Evolutionary conservation across 352 stramenopile species (phyloP).

Genomic region (Globisporangium heterothallicum): DNA sequence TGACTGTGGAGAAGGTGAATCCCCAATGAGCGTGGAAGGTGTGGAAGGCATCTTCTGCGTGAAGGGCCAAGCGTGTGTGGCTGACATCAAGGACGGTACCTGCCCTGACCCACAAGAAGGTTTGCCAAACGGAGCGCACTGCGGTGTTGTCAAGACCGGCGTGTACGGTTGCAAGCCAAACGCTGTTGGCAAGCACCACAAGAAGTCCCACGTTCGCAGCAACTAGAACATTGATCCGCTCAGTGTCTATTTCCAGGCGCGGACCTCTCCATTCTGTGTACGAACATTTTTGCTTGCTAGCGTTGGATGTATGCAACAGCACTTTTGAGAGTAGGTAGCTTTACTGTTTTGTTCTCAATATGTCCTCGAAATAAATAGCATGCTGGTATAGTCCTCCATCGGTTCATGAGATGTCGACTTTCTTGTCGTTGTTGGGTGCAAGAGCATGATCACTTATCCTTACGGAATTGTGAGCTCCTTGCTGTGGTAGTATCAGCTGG

Average conservation of each 20-base stretch:
- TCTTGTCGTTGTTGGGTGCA: too few species aligned
- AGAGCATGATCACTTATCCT: too few species aligned
- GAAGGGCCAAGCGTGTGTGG: constrained; percentile 13
- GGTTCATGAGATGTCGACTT: too few species aligned
- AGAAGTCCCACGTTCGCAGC: not conserved
- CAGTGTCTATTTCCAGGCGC: too few species aligned
- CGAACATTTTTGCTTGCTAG: not conserved
- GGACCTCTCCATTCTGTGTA: too few species aligned
- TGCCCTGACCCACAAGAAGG: constrained; percentile 18
- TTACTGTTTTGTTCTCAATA: too few species aligned
- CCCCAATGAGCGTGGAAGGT: constrained; percentile 11
- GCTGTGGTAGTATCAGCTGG: too few species aligned
- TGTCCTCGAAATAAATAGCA: too few species aligned
- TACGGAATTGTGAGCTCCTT: too few species aligned
- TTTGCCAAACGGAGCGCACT: constrained; percentile 15
- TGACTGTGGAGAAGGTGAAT: not conserved
- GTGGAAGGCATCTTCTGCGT: constrained; percentile 20
- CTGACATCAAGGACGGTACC: constrained; percentile 7
- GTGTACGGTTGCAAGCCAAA: constrained; percentile 23
- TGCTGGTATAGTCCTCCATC: too few species aligned
- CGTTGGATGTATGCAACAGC: too few species aligned
- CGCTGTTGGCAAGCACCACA: not conserved
- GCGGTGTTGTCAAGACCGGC: constrained; percentile 13
- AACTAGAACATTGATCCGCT: not conserved
- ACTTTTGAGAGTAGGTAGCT: too few species aligned